Evolutionary conservation across 768 basidiomycete genomes (phyloP), one percentile per base, ranked within the genome.

Genomic region (Cyathus striatus): DNA sequence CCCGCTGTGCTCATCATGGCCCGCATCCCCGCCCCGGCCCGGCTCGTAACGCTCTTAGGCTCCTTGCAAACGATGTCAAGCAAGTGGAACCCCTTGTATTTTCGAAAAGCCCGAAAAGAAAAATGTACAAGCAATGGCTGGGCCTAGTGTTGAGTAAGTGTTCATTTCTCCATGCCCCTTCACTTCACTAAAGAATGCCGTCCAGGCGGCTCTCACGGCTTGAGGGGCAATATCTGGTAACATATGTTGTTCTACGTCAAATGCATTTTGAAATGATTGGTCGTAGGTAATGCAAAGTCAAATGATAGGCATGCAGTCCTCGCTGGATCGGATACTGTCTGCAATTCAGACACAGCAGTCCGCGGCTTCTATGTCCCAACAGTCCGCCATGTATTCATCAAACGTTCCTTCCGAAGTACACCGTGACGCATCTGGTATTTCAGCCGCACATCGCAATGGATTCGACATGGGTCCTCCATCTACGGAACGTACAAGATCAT

Each of bases 81-180:
- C 86, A 42, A 87, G 81, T 57, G 87, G 86, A 12, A 83, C 79
- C 4, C 75, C 76, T 30, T 93, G 90, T 58, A 62, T 93, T 43
- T 93, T 92, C 63, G 90, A 93, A 64, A 91, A 91, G 62, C 90
- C 90, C 53, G 87, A 90, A 65, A 90, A 87, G 74, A 93, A 93
- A 69, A 79, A 71, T 59, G 68, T 65, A 1, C 79, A 78, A 51
- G 63, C 66, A 7, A 59, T 81, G 54, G 68, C 84, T 45, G 75
- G 70, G 36, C 76, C 82, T 37, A 83, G 86, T 54, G 75, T 84
- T 38, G 89, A 90, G 87, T 90, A 53, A 60, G 81, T 70, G 24
- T 45, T 43, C 48, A n/a, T n/a, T n/a, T n/a, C n/a, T n/a, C n/a
- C n/a, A n/a, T n/a, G n/a, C n/a, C n/a, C n/a, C n/a, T n/a, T n/a